Conservation (phyloP, 148 eudicot genomes). For the Mesembryanthemum crystallinum region DNA sequence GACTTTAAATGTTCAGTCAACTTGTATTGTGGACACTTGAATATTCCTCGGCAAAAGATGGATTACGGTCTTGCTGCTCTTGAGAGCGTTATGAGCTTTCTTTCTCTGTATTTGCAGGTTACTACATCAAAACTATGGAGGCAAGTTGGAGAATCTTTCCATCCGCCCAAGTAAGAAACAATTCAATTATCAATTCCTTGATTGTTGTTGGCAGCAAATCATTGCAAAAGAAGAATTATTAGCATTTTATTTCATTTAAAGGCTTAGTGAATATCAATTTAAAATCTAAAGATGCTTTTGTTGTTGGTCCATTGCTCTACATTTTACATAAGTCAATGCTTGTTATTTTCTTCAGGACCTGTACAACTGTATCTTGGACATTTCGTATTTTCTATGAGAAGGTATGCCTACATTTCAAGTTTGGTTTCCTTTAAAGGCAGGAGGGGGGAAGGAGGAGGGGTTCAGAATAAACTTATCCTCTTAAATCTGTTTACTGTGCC, state of each 20-base stretch:
- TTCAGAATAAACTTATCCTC: neutral
- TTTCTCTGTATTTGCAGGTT: conserved; percentile 47
- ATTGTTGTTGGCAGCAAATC: neutral
- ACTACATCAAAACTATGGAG: conserved; percentile 86
- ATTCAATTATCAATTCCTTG: neutral
- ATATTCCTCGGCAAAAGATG: neutral
- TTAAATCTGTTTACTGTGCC: neutral
- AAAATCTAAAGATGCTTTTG: neutral
- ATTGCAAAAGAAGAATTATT: neutral
- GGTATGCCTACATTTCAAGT: conserved; percentile 37
- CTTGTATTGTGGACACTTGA: neutral
- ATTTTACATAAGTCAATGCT: neutral
- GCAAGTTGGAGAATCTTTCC: conserved; percentile 88
- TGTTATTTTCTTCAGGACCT: conserved; percentile 60
- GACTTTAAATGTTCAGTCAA: conserved; percentile 1
- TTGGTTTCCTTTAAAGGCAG: neutral
- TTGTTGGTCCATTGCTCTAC: neutral
- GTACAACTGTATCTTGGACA: conserved; percentile 97
- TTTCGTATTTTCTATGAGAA: conserved; percentile 96
- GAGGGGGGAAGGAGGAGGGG: neutral
- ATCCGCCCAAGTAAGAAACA: conserved; percentile 76
- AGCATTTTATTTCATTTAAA: neutral
- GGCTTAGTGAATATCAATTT: neutral
- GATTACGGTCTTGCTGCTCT: neutral
- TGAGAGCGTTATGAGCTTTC: conserved; percentile 14